phyloP scores from a whole-genome alignment of 2,329 filamentous ascomycete species.

The Tetracladium maxilliforme region DNA sequence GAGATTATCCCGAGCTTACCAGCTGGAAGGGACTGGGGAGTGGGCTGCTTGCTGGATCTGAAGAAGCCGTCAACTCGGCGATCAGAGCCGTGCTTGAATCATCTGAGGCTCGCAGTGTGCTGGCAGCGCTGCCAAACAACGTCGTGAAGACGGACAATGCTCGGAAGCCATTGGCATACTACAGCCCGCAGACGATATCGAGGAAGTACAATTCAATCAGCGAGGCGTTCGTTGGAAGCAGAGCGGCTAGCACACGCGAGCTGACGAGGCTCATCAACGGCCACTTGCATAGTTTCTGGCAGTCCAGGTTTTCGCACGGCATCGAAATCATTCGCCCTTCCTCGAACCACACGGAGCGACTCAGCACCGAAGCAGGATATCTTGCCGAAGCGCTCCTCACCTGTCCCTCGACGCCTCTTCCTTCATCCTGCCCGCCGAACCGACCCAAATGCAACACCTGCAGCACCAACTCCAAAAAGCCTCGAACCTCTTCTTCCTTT shows the following conservation, averaged over 20 bases:
- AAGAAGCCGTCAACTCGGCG: conserved; percentile 44
- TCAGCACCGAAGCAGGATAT: conserved; percentile 54
- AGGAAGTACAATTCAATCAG: conserved; percentile 53
- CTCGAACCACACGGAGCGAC: conserved; percentile 56
- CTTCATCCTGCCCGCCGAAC: conserved; percentile 75
- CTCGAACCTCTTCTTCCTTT: conserved; percentile 47
- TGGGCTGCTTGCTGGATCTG: conserved; percentile 59
- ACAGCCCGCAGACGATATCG: conserved; percentile 47
- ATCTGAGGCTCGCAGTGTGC: conserved; percentile 43
- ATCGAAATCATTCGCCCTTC: conserved; percentile 72
- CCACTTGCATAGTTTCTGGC: conserved; percentile 77
- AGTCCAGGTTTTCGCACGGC: conserved; percentile 61
- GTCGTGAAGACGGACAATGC: conserved; percentile 50
- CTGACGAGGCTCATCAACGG: conserved; percentile 67
- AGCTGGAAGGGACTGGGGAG: conserved; percentile 58
- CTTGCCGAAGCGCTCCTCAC: conserved; percentile 62
- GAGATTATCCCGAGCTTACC: conserved; percentile 59
- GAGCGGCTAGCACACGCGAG: conserved; percentile 43
- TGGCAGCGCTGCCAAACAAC: conserved; percentile 42
- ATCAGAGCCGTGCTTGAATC: conserved; percentile 45
- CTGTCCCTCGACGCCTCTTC: conserved; percentile 61
- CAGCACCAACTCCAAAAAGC: conserved; percentile 45
- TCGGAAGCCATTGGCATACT: conserved; percentile 61
- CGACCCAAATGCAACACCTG: conserved; percentile 60
- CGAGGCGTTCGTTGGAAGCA: conserved; percentile 40